phyloP scores from a whole-genome alignment of 2,329 filamentous ascomycete species.

The Dactylonectria macrodidyma region DNA sequence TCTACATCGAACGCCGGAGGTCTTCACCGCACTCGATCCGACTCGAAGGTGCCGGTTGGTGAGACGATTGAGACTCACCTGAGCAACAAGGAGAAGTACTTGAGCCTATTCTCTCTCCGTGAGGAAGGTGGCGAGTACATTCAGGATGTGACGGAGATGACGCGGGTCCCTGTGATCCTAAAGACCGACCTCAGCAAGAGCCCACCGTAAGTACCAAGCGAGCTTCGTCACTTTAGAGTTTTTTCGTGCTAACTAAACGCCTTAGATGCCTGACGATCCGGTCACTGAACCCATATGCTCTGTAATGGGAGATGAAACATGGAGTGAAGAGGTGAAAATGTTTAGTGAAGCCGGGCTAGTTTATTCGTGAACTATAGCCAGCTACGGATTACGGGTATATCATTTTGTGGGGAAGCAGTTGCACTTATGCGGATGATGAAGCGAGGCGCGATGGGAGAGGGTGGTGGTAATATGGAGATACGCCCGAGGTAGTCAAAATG shows the following conservation, averaged over 20 bases:
- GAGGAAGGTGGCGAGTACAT: conserved; percentile 97
- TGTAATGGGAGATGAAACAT: conserved; percentile 55
- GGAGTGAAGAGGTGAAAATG: conserved; percentile 24
- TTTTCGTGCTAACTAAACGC: conserved; percentile 41
- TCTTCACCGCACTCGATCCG: conserved; percentile 91
- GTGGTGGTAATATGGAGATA: conserved; percentile 32
- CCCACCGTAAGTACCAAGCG: conserved; percentile 86
- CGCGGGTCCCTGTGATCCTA: conserved; percentile 94
- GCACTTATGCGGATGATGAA: conserved; percentile 14
- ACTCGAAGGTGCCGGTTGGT: conserved; percentile 86
- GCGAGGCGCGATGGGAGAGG: conserved; percentile 7
- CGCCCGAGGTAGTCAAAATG: conserved; percentile 33
- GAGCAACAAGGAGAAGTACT: conserved; percentile 96
- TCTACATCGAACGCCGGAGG: conserved; percentile 77
- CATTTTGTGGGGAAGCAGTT: conserved; percentile 20
- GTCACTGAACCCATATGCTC: conserved; percentile 84
- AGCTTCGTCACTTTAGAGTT: neutral
- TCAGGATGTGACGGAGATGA: conserved; percentile 98
- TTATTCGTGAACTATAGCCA: conserved; percentile 5
- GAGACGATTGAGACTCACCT: conserved; percentile 85
- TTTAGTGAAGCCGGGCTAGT: conserved; percentile 23
- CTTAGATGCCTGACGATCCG: conserved; percentile 85
- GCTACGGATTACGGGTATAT: conserved; percentile 26
- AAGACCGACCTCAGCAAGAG: conserved; percentile 99
- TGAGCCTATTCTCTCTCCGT: conserved; percentile 88